Base-by-base conservation (phyloP, 495 filamentous ascomycete genomes). In the Echria macrotheca region DNA sequence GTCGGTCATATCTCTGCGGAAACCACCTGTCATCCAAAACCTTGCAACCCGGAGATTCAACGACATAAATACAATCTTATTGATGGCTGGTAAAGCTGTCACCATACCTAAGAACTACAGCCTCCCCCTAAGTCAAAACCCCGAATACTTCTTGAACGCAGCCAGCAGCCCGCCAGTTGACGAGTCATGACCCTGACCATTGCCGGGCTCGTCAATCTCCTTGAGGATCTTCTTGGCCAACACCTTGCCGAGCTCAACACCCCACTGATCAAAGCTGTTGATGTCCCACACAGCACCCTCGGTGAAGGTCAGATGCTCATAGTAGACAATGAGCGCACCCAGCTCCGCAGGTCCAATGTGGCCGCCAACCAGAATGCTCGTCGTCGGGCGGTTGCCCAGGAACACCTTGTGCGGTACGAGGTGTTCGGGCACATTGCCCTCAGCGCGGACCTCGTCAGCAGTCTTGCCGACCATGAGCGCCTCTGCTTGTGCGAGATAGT, bases 191-290 rank as follows among this genome's bases (percentile, higher is more conserved):
- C 69, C 78, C 41, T 65, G 70, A 26, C 79, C 80, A 37, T 75
- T 81, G n/a, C 83, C 85, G 1, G 72, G 52, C 61, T 84, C 82
- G 63, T 97, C 89, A 48, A 91, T 71, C 70, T 88, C 83, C 55
- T 78, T 74, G 62, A 85, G 83, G 55, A 89, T 89, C 70, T 88
- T 91, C 79, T 89, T 98, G 21, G 93, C 93, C 44, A 98, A 74
- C 33, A 85, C 83, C 82, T 98, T 98, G 72, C 93, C 93, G 38
- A 98, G 71, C 76, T 98, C 93, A 35, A 98, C 93, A 70, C 93
- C 93, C 93, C 93, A 97, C 72, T 98, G 93, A 74, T 98, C 93
- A 66, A 97, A 98, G 58, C 81, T 86, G 81, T 98, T 98, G 77
- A 98, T 96, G 71, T 97, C 94, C 93, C 93, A 98, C 57, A 97